A percentile compares a stretch with the other conserved stretches of the same genome.
These are phyloP conservation scores for Chalaropsis ovoidea DNA, from an alignment of 2,329 filamentous ascomycete species.

Conservation along the genomic window DNA sequence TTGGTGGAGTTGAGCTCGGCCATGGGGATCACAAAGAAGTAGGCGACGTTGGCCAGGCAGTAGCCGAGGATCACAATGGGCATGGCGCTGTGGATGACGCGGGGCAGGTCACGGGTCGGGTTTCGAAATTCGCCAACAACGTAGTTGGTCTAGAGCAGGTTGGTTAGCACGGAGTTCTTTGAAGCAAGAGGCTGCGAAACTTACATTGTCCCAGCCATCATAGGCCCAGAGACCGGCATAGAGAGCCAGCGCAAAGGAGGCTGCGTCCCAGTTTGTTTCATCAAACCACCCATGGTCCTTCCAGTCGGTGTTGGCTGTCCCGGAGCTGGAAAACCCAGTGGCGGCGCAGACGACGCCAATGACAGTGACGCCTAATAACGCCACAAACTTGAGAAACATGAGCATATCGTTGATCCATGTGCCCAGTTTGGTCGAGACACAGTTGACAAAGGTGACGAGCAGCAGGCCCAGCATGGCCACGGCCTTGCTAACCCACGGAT, in stretches of 20 bases:
- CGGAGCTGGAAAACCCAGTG: conserved; percentile 71
- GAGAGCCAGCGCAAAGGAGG: conserved; percentile 82
- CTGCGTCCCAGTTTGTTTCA: conserved; percentile 67
- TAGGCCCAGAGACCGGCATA: conserved; percentile 97
- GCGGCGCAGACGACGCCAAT: conserved; percentile 80
- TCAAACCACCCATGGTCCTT: conserved; percentile 82
- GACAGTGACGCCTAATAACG: conserved; percentile 73
- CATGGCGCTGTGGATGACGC: conserved; percentile 94
- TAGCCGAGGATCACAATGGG: conserved; percentile 86
- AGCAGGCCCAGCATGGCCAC: conserved; percentile 70
- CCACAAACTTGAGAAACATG: conserved; percentile 95
- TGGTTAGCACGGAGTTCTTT: conserved; percentile 22
- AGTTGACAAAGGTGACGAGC: conserved; percentile 74
- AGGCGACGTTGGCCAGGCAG: conserved; percentile 80
- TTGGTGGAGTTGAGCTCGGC: conserved; percentile 75
- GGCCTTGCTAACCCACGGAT: conserved; percentile 79
- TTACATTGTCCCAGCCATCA: conserved; percentile 96
- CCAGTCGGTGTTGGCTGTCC: conserved; percentile 72
- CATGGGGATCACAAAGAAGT: conserved; percentile 84
- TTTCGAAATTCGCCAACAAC: conserved; percentile 96
- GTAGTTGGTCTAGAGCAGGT: conserved; percentile 52
- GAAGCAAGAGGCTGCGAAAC: conserved; percentile 31
- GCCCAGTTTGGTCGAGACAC: conserved; percentile 77
- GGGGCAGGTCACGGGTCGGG: conserved; percentile 75
- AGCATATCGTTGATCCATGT: conserved; percentile 82